Evolutionary conservation across 2,329 filamentous ascomycete species (phyloP).

Genomic region (Phoma sp.): DNA sequence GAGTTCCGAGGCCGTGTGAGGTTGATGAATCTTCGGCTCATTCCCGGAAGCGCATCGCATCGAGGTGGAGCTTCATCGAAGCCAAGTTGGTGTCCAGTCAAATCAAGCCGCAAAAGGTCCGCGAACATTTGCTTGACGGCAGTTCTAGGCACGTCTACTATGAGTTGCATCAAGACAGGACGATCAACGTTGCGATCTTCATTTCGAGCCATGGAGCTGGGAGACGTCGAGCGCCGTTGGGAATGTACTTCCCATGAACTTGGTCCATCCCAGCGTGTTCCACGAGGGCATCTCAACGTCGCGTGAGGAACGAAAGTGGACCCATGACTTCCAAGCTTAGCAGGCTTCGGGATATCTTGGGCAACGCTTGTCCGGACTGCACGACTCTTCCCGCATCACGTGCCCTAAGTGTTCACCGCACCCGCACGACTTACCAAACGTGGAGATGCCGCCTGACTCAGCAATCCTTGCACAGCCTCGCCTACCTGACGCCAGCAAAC

Average conservation of each 20-base stretch:
- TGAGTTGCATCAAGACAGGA: not conserved
- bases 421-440: conserved; percentile 11
- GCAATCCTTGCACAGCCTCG: not conserved
- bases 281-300: not conserved
- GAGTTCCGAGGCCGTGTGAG: conserved; percentile 4
- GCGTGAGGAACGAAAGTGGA: conserved; percentile 10
- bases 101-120: conserved; percentile 12
- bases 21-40: conserved; percentile 8
- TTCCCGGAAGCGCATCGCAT: conserved; percentile 9
- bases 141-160: not conserved
- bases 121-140: conserved; percentile 9
- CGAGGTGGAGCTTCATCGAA: conserved; percentile 1
- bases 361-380: conserved; percentile 7
- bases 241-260: not conserved
- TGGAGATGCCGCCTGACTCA: conserved; percentile 10
- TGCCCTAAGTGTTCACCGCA: conserved; percentile 7
- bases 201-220: conserved; percentile 5
- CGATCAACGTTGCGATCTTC: conserved; percentile 5
- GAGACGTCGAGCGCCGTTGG: not conserved
- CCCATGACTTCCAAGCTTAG: not conserved
- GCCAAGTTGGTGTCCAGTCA: conserved; percentile 12
- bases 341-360: conserved; percentile 1
- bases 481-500: not conserved
- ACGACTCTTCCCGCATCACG: conserved; percentile 8
- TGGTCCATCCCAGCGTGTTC: not conserved